Percentiles rank a stretch among this genome's conserved stretches.
Conservation (phyloP, 129 eudicot species). For the Lactuca sativa region DNA sequence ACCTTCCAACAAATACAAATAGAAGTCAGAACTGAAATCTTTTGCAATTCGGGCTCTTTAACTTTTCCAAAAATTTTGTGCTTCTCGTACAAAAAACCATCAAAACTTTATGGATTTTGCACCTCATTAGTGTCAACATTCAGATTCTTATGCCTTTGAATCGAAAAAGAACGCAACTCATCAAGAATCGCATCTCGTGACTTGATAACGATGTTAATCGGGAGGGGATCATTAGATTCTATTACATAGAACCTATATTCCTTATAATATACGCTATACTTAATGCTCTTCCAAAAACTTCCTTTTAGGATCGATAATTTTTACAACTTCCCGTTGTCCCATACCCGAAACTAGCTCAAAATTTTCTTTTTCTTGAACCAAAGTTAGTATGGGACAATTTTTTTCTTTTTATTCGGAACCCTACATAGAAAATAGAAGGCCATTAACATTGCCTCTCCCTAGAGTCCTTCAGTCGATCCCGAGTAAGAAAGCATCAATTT, state of each 20-base stretch:
- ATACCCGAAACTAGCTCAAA: too few relatives aligned
- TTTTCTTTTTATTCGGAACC: background rate
- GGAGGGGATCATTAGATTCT: background rate
- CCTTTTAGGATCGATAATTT: too few relatives aligned
- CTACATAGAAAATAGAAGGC: background rate
- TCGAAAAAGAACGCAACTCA: background rate
- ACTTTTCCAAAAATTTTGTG: background rate
- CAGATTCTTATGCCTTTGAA: background rate
- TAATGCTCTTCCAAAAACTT: too few relatives aligned
- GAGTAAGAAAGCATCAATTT: background rate
- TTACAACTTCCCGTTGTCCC: too few relatives aligned
- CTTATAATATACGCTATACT: too few relatives aligned
- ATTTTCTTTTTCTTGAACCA: background rate
- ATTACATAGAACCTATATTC: conserved; percentile 2
- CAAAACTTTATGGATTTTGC: too few relatives aligned
- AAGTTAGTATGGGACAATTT: background rate
- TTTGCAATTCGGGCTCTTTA: background rate
- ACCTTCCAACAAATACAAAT: too few relatives aligned
- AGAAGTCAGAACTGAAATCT: background rate
- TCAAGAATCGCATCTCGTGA: conserved; percentile 6
- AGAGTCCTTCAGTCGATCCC: background rate
- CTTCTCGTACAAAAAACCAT: too few relatives aligned
- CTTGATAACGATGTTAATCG: background rate
- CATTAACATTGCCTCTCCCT: background rate
- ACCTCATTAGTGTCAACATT: too few relatives aligned